Evolutionary conservation across 148 eudicot species (phyloP), one percentile per base, ranked within the genome.

Genomic region (Vaccinium myrtillus): DNA sequence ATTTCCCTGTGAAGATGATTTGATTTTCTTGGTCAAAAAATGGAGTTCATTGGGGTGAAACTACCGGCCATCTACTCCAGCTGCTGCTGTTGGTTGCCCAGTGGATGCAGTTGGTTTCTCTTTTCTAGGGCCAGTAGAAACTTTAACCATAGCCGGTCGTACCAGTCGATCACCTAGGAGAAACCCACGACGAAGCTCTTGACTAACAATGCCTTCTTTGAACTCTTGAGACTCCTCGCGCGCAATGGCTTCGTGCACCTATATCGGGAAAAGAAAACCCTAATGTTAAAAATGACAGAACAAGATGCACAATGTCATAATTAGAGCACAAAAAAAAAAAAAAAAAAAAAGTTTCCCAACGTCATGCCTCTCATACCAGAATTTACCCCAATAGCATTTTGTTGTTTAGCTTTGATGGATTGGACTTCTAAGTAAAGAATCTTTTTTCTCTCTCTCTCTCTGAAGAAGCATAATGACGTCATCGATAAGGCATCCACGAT

Each of bases 141-240:
- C 98, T 86, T 94, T 94, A 55, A 96, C 98, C 93, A 89, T 94
- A 36, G 99, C 98, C 0, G 98, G 95, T 91, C 99, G 89, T 85
- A 96, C 75, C 32, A 96, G 87, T n/a, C 92, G 94, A 83, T 86
- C 91, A 49, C 98, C 95, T 53, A 96, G 92, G 84, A 88, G 82
- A 88, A 96, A 93, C 51, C 98, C 99, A 8, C 98, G 91, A 18
- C 97, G 91, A 63, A 94, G 87, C 90, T 96, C 99, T 89, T 94
- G 90, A 58, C 83, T 89, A 11, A 96, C 86, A 39, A 94, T 89
- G 16, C 99, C 99, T 80, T 95, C 98, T 82, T 91, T 91, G 85
- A 87, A 96, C 83, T 93, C 98, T 8, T 91, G 87, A 12, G 97
- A 96, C 79, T 91, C 95, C 81, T 94, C 99, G 32, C 99, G 91